Evolutionary conservation across 148 eudicot species (phyloP), one percentile per base, ranked within the genome.

Genomic region (Cornus suecica): DNA sequence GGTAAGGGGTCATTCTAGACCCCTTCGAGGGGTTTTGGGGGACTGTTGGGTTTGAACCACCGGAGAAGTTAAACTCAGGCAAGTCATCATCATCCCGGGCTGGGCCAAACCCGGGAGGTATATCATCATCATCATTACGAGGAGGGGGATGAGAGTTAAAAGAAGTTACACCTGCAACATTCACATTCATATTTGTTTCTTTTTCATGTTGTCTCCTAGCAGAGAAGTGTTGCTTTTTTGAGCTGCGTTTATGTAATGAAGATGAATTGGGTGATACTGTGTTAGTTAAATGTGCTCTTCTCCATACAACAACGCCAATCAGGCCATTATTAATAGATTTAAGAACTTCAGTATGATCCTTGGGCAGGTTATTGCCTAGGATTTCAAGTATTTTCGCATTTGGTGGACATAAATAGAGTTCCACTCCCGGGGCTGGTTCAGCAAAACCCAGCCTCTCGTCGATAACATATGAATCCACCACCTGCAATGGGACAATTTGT

Each of bases 231-330:
- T 85, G 87, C 81, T 77, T 88, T 82, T 88, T 95, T 62, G 80
- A 78, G 72, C 70, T 63, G 76, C 85, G 82, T 80, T 86, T 91
- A 76, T 84, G 85, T 69, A 80, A 86, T 70, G 87, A 83, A 7
- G 90, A 80, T 42, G 90, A 83, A 74, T 88, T 79, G 67, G 94
- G 90, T 15, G 98, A 90, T 70, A 90, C 82, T 65, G 76, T 73
- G 69, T 88, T 82, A 78, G 83, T 82, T 74, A 88, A 73, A 77
- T 88, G 94, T 80, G 81, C 79, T 87, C 84, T 91, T 83, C 97
- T 84, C 97, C 97, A 95, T 85, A 95, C 97, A 84, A 93, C 83
- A 66, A 93, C 83, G 78, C 97, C 99, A 82, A 95, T 91, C 79
- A 95, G 76, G 66, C 97, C 97, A 83, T 85, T 88, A 68, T 91